A percentile compares a stretch with the other conserved stretches of the same genome.
Conservation (phyloP, 2,329 filamentous ascomycete genomes). For the Penicillium polonicum region DNA sequence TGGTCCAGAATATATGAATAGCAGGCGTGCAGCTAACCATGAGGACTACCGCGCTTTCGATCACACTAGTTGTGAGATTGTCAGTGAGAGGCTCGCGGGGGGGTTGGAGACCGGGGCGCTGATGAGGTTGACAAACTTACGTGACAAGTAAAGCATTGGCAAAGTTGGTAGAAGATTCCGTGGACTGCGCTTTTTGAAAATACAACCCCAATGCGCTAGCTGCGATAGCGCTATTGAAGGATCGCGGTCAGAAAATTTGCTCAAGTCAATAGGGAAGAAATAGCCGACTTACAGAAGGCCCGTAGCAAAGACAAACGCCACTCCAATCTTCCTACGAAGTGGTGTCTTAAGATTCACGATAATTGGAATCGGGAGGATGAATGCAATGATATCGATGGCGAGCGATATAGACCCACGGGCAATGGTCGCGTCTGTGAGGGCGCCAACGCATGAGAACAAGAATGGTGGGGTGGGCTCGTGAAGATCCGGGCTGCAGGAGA, state of each 20-base stretch:
- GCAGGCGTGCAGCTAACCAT: not conserved
- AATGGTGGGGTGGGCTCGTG: not conserved
- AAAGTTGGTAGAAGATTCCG: not conserved
- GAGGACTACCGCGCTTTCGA: not conserved
- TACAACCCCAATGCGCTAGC: not conserved
- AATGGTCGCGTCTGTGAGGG: not conserved
- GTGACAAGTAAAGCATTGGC: not conserved
- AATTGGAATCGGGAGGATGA: not conserved
- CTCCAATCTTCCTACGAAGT: not conserved
- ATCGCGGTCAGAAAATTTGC: not conserved
- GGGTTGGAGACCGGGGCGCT: not conserved
- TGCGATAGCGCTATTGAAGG: not conserved
- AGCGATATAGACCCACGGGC: not conserved
- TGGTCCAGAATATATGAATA: not conserved
- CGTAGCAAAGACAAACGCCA: not conserved
- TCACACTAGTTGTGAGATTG: not conserved
- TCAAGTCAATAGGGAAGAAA: not conserved
- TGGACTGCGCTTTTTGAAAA: not conserved
- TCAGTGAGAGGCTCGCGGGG: not conserved
- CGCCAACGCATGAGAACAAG: not conserved
- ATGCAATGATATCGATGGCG: not conserved
- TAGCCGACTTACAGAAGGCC: not conserved
- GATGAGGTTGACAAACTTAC: not conserved
- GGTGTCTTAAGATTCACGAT: not conserved
- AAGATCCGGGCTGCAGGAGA: not conserved